Conservation (phyloP, 2,329 filamentous ascomycete genomes). For the Diaporthe ilicicola region DNA sequence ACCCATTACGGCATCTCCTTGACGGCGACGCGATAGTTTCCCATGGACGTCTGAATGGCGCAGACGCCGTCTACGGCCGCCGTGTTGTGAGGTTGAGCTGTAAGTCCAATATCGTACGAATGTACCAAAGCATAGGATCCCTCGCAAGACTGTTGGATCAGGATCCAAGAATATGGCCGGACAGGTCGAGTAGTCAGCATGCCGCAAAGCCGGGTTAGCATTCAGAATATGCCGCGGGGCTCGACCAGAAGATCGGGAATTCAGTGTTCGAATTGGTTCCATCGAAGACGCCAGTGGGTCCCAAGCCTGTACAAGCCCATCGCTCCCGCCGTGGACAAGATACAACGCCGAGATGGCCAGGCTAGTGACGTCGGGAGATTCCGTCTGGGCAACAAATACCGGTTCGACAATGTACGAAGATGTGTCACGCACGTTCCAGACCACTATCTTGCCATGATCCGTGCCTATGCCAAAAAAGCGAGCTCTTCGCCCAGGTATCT, state of each 20-base stretch:
- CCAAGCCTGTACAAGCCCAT: constrained; percentile 96
- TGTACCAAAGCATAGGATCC: constrained; percentile 86
- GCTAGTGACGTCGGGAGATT: constrained; percentile 86
- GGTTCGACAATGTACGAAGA: constrained; percentile 70
- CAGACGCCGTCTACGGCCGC: constrained; percentile 79
- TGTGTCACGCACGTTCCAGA: constrained; percentile 85
- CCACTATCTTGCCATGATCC: constrained; percentile 74
- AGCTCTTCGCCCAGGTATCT: constrained; percentile 85
- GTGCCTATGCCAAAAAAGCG: constrained; percentile 86
- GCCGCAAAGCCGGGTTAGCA: constrained; percentile 65
- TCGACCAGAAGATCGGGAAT: constrained; percentile 83
- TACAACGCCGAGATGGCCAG: constrained; percentile 86
- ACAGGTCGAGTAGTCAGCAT: constrained; percentile 81
- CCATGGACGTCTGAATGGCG: constrained; percentile 71
- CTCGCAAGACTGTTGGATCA: constrained; percentile 84
- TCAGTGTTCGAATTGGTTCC: constrained; percentile 84
- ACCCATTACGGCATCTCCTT: constrained; percentile 76
- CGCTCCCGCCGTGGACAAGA: constrained; percentile 90
- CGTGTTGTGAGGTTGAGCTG: constrained; percentile 80
- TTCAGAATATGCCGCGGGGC: constrained; percentile 76
- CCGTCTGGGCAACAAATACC: constrained; percentile 84
- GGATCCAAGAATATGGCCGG: constrained; percentile 88
- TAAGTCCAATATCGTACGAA: constrained; percentile 94
- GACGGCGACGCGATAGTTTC: constrained; percentile 57
- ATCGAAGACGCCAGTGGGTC: constrained; percentile 86